Evolutionary conservation across 2,329 filamentous ascomycete species (phyloP), one percentile per base, ranked within the genome.

Genomic region (Talaromyces sp.): DNA sequence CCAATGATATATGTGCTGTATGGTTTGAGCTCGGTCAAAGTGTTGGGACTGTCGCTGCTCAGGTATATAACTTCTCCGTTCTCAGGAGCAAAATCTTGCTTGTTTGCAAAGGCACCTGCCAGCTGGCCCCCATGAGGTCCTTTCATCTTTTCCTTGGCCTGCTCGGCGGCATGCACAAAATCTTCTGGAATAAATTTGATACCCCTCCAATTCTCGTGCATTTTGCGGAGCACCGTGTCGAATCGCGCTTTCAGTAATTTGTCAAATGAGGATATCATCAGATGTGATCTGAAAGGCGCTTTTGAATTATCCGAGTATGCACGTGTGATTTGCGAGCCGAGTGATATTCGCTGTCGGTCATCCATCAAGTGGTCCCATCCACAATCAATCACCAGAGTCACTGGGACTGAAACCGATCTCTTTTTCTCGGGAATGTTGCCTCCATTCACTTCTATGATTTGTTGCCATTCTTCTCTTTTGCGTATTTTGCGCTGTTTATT

Each of bases 1-100:
- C 95, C 95, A 62, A 99, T 89, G 66, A 99, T 89, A 75, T 99
- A 99, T 63, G 87, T 93, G 65, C 89, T 92, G 77, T 95, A 89
- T 0, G 93, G 91, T 73, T 93, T 92, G 48, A 99, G 84, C 48
- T 90, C 85, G 5, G 89, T 88, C 33, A 99, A 83, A 0, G 90
- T 93, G 68, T 96, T 83, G 0, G 90, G 87, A n/a, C 92, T 96
- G 75, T 99, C 95, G 16, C 92, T 92, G 7, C 91, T 91, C 4
- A 99, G 85, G 73, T 99, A 99, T 63, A 99, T 85, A 6, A 97
- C 82, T 73, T 89, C 84, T 56, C 83, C 82, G 64, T 80, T 73
- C 63, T 77, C 72, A 0, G 70, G 69, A 55, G 74, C 71, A 35
- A 69, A 54, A 71, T 69, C 21, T 65, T 23, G 61, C 70, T 68